These are phyloP conservation scores for Aulographum hederae DNA, from an alignment of 2,329 filamentous ascomycete genomes.

Conservation along the genomic window DNA sequence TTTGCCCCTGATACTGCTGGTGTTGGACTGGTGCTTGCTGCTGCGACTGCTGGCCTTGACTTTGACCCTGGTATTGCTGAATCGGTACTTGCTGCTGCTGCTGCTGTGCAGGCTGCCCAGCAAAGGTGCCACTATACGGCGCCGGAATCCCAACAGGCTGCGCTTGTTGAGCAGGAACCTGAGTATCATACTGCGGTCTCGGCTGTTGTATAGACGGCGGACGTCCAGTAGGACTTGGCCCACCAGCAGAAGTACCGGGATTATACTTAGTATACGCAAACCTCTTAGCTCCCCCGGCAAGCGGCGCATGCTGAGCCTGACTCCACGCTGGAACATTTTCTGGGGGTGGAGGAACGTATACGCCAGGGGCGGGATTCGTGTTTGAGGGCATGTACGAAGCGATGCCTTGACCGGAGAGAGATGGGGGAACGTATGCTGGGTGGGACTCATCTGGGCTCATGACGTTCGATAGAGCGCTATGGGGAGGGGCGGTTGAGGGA, in stretches of 20 bases:
- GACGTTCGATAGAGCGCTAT: slow-evolving; percentile 7
- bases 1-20: neutral
- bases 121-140: too few relatives aligned
- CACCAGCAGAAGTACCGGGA: too few relatives aligned
- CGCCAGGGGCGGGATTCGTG: slow-evolving; percentile 16
- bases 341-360: slow-evolving; percentile 17
- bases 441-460: slow-evolving; percentile 15
- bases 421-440: slow-evolving; percentile 15
- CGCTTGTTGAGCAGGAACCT: too few relatives aligned
- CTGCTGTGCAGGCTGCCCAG: neutral
- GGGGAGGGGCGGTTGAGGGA: slow-evolving; percentile 9
- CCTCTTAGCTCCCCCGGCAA: slow-evolving; percentile 14
- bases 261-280: slow-evolving; percentile 16
- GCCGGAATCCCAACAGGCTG: too few relatives aligned
- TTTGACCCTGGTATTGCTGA: slow-evolving; percentile 9
- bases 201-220: too few relatives aligned
- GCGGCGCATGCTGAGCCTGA: slow-evolving; percentile 16
- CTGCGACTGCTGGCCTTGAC: slow-evolving; percentile 1
- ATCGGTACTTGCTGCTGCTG: neutral
- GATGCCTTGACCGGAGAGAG: slow-evolving; percentile 14
- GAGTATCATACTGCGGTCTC: too few relatives aligned
- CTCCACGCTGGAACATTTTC: slow-evolving; percentile 17
- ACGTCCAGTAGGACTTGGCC: too few relatives aligned
- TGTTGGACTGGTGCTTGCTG: slow-evolving; percentile 3
- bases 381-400: slow-evolving; percentile 16